phyloP scores from a whole-genome alignment of 2,329 filamentous ascomycete species.

The Fusarium nelsonii region DNA sequence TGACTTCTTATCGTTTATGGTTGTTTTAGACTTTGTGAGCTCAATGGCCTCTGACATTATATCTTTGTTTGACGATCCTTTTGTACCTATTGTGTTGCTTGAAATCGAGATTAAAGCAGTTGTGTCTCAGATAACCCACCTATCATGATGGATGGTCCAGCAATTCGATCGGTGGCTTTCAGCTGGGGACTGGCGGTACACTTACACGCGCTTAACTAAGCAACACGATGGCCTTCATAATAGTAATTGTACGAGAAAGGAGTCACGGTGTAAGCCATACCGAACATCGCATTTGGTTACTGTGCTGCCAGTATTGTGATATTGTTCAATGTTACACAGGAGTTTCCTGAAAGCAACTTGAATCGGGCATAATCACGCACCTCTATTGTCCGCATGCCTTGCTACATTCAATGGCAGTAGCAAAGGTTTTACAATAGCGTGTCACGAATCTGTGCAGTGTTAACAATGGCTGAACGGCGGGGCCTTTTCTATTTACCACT shows the following conservation, averaged over 20 bases:
- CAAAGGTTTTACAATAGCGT: not conserved
- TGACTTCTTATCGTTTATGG: slow-evolving; percentile 4
- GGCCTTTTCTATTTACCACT: not conserved
- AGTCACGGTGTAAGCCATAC: not conserved
- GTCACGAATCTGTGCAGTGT: not conserved
- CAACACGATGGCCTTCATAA: not conserved
- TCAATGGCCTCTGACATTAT: not conserved
- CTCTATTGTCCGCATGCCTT: not conserved
- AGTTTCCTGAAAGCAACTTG: not conserved
- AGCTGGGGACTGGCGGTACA: not conserved
- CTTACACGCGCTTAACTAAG: not conserved
- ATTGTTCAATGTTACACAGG: not conserved
- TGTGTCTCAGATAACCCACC: not conserved
- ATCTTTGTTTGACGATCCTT: not conserved
- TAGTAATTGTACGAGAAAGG: not conserved
- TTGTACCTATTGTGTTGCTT: not conserved
- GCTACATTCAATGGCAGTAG: not conserved
- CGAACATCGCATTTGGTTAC: not conserved
- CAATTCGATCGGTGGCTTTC: not conserved
- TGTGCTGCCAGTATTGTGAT: not conserved
- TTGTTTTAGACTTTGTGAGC: not conserved
- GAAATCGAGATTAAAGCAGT: not conserved
- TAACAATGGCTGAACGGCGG: not conserved
- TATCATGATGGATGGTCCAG: not conserved
- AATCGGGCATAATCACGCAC: not conserved